These are phyloP conservation scores for Prunus armeniaca DNA, from an alignment of 306 rosid genomes.

Conservation along the genomic window DNA sequence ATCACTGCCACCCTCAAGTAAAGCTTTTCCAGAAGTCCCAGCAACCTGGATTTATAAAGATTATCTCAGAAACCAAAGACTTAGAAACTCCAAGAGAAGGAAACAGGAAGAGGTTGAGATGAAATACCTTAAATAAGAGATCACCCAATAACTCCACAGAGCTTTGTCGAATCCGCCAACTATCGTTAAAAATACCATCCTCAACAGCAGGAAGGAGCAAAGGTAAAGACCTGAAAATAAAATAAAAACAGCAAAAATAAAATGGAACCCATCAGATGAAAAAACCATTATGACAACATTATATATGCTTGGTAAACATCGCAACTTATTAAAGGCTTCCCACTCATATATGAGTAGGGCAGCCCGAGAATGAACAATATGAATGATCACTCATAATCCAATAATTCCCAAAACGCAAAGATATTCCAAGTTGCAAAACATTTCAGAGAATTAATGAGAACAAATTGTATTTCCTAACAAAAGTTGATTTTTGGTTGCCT, in stretches of 20 bases:
- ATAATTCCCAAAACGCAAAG: background rate
- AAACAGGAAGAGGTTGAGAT: conserved; percentile 7
- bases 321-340: background rate
- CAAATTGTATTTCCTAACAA: background rate
- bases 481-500: background rate
- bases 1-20: conserved; percentile 98
- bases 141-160: conserved; percentile 96
- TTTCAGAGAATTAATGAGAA: background rate
- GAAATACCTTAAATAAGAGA: conserved; percentile 82
- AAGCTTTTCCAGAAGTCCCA: conserved; percentile 98
- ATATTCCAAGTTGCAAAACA: background rate
- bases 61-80: conserved; percentile 10
- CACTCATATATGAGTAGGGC: background rate
- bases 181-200: conserved; percentile 96
- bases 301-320: background rate
- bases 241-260: background rate
- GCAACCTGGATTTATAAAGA: conserved; percentile 66
- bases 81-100: conserved; percentile 2
- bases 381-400: background rate
- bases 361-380: conserved; percentile 2
- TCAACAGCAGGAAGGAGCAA: conserved; percentile 96
- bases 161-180: conserved; percentile 97
- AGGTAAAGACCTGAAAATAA: conserved; percentile 69
- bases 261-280: background rate
- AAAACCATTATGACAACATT: background rate